These are phyloP conservation scores for Diaporthe australafricana DNA, from an alignment of 2,329 filamentous ascomycete species.

Conservation along the genomic window DNA sequence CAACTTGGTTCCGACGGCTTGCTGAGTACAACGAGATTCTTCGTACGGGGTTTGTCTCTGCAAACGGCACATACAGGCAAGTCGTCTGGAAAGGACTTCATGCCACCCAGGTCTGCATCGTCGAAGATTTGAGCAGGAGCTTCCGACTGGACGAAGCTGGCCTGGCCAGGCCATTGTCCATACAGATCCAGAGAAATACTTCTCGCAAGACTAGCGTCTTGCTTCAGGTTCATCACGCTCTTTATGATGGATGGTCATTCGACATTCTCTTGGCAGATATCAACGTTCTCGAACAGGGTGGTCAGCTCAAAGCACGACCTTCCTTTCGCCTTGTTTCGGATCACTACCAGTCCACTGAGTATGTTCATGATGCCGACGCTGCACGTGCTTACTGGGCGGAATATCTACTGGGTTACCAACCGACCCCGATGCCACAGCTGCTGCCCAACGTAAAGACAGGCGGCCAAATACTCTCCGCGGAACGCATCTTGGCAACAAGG, in stretches of 20 bases:
- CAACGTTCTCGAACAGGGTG: conserved; percentile 56
- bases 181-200: conserved; percentile 61
- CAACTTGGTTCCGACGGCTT: conserved; percentile 61
- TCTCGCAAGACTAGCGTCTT: conserved; percentile 42
- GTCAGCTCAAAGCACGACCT: conserved; percentile 54
- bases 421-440: conserved; percentile 62
- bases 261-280: conserved; percentile 80
- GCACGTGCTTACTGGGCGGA: conserved; percentile 77
- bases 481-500: conserved; percentile 49
- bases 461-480: conserved; percentile 43
- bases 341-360: conserved; percentile 54
- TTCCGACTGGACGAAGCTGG: conserved; percentile 54
- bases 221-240: conserved; percentile 80
- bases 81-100: conserved; percentile 70
- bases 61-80: conserved; percentile 66
- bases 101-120: conserved; percentile 54
- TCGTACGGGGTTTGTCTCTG: conserved; percentile 77
- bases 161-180: conserved; percentile 67
- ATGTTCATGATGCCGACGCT: conserved; percentile 47
- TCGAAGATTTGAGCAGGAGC: conserved; percentile 51
- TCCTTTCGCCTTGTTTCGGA: conserved; percentile 71
- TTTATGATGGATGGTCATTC: conserved; percentile 95
- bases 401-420: conserved; percentile 68
- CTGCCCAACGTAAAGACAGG: conserved; percentile 37
- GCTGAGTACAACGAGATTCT: conserved; percentile 72